Conservation (phyloP, 768 basidiomycete genomes). For the Russula vinacea region DNA sequence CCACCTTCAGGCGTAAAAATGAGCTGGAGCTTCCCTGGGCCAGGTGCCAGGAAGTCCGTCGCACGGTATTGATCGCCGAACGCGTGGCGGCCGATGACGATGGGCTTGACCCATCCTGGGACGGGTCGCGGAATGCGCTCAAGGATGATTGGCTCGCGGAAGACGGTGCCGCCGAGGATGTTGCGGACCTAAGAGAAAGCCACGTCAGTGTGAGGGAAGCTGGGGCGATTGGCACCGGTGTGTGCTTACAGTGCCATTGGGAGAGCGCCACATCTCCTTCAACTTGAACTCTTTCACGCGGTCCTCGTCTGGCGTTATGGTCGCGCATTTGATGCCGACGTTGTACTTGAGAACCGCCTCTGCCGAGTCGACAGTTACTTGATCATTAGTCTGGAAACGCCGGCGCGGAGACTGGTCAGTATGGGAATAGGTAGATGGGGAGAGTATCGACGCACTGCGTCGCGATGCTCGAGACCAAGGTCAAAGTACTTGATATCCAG, state of each 20-base stretch:
- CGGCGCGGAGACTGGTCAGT: neutral
- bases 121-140: conserved; percentile 86
- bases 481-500: conserved; percentile 98
- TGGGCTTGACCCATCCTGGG: conserved; percentile 96
- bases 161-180: conserved; percentile 96
- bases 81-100: conserved; percentile 67
- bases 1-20: conserved; percentile 84
- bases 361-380: conserved; percentile 89
- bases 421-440: neutral
- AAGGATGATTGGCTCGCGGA: conserved; percentile 97
- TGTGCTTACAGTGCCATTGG: conserved; percentile 80
- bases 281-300: conserved; percentile 96
- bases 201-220: conserved; percentile 10
- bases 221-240: neutral
- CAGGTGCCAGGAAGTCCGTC: conserved; percentile 89
- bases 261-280: conserved; percentile 98
- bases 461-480: conserved; percentile 91
- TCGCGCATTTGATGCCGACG: conserved; percentile 99
- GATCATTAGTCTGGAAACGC: conserved; percentile 73
- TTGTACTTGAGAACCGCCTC: conserved; percentile 92
- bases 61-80: conserved; percentile 98
- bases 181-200: conserved; percentile 71
- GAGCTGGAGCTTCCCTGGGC: conserved; percentile 90
- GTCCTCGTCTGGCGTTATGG: conserved; percentile 97
- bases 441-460: conserved; percentile 52